Percentiles rank a stretch among this genome's conserved stretches.
These are phyloP conservation scores for Vishniacozyma victoriae DNA, from an alignment of 768 basidiomycete species.

Conservation along the genomic window DNA sequence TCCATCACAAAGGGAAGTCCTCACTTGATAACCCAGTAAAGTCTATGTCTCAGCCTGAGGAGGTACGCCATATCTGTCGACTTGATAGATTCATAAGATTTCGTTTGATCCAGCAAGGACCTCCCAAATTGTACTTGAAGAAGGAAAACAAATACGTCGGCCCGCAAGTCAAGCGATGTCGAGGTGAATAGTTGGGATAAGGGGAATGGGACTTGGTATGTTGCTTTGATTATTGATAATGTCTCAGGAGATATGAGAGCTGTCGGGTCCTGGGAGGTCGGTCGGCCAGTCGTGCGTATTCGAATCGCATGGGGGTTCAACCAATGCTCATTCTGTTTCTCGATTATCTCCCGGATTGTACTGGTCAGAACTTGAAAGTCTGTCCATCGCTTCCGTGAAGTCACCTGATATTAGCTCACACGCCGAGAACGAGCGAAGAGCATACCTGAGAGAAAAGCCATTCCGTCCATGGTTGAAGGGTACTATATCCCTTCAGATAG, in stretches of 20 bases:
- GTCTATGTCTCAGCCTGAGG: conserved; percentile 2
- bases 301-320: conserved; percentile 32
- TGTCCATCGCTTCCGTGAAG: conserved; percentile 14
- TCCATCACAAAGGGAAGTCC: not conserved
- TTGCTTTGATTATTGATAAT: not conserved
- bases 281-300: conserved; percentile 4
- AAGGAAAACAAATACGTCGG: conserved; percentile 32
- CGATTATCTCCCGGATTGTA: conserved; percentile 23
- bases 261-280: not conserved
- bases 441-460: conserved; percentile 10
- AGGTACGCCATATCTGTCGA: not conserved
- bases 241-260: not conserved
- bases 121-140: conserved; percentile 27
- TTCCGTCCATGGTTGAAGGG: conserved; percentile 26
- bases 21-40: conserved; percentile 26
- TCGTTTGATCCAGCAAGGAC: conserved; percentile 7
- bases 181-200: conserved; percentile 35
- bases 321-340: conserved; percentile 9
- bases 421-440: not conserved
- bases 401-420: not conserved
- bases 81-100: not conserved
- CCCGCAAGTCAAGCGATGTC: conserved; percentile 27
- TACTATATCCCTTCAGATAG: conserved; percentile 11
- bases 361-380: conserved; percentile 32
- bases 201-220: conserved; percentile 32